phyloP scores from a whole-genome alignment of 768 basidiomycete genomes.

The Tephrocybe rancida region DNA sequence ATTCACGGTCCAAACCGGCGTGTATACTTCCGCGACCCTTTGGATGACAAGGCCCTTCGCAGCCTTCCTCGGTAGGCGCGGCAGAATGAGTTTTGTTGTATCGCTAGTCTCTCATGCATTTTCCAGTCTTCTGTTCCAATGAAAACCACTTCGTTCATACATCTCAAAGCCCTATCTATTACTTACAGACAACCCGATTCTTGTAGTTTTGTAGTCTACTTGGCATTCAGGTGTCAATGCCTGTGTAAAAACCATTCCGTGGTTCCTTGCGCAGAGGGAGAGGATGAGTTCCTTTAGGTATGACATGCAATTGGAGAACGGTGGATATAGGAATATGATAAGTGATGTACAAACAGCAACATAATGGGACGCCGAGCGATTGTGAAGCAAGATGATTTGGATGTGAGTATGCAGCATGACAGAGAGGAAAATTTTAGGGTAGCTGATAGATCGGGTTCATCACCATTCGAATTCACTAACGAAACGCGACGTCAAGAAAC shows the following conservation, averaged over 20 bases:
- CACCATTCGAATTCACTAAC: conserved; percentile 47
- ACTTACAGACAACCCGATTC: too few relatives aligned
- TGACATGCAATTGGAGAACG: conserved; percentile 19
- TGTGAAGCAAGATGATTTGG: background rate
- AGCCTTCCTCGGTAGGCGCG: conserved; percentile 32
- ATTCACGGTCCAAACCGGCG: conserved; percentile 53
- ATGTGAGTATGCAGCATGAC: background rate
- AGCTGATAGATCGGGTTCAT: conserved; percentile 3
- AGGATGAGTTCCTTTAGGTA: conserved; percentile 18
- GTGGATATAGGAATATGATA: conserved; percentile 16
- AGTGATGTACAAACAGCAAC: conserved; percentile 16
- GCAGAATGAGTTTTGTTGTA: background rate
- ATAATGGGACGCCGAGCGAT: conserved; percentile 8
- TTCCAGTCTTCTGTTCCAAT: too few relatives aligned
- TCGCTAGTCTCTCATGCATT: background rate
- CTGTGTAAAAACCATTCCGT: too few relatives aligned
- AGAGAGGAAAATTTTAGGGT: conserved; percentile 5
- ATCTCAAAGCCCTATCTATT: too few relatives aligned
- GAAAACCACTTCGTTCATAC: background rate
- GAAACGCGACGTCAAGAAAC: conserved; percentile 4
- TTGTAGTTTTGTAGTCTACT: too few relatives aligned
- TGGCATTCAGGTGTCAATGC: too few relatives aligned
- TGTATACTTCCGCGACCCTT: conserved; percentile 60
- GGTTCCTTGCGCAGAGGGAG: too few relatives aligned
- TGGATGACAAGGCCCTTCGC: conserved; percentile 64